Evolutionary conservation across 345 rosid genomes (phyloP).

Genomic region (Aurinia saxatilis): DNA sequence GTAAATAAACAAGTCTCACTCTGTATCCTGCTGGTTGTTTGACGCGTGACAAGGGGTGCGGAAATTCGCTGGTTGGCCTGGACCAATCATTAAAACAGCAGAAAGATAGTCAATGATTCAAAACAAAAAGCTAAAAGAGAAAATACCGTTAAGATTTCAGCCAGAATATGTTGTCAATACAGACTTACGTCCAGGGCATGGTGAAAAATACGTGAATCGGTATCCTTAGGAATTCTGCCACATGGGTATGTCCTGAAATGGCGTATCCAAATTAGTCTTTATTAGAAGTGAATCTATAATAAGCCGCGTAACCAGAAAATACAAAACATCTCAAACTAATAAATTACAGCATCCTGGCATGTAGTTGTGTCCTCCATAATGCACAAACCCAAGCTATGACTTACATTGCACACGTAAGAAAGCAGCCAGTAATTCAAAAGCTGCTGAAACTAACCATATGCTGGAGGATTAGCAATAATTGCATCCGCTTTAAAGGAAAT

Average conservation of each 20-base stretch:
- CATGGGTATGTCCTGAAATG: slow-evolving; percentile 85
- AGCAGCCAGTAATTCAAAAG: slow-evolving; percentile 1
- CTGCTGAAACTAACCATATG: slow-evolving; percentile 57
- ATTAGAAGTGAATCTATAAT: slow-evolving; percentile 6
- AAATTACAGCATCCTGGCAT: not conserved
- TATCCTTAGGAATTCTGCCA: slow-evolving; percentile 86
- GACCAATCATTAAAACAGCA: not conserved
- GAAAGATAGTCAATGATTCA: slow-evolving; percentile 25
- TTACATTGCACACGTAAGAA: not conserved
- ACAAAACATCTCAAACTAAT: not conserved
- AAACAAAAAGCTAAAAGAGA: slow-evolving; percentile 15
- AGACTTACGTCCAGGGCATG: slow-evolving; percentile 99
- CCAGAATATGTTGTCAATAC: slow-evolving; percentile 42
- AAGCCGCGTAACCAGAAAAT: not conserved
- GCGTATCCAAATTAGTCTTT: slow-evolving; percentile 17
- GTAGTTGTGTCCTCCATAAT: not conserved
- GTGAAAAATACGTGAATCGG: slow-evolving; percentile 98
- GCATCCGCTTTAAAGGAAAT: slow-evolving; percentile 90
- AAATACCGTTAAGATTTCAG: slow-evolving; percentile 18
- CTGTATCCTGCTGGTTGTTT: slow-evolving; percentile 97
- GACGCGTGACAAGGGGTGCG: slow-evolving; percentile 98
- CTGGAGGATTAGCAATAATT: slow-evolving; percentile 97
- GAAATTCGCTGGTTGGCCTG: slow-evolving; percentile 98
- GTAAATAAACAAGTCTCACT: slow-evolving; percentile 41
- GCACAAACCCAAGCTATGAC: not conserved